Evolutionary conservation across 2,329 filamentous ascomycete genomes (phyloP).

Genomic region (Thermochaetoides dissita): DNA sequence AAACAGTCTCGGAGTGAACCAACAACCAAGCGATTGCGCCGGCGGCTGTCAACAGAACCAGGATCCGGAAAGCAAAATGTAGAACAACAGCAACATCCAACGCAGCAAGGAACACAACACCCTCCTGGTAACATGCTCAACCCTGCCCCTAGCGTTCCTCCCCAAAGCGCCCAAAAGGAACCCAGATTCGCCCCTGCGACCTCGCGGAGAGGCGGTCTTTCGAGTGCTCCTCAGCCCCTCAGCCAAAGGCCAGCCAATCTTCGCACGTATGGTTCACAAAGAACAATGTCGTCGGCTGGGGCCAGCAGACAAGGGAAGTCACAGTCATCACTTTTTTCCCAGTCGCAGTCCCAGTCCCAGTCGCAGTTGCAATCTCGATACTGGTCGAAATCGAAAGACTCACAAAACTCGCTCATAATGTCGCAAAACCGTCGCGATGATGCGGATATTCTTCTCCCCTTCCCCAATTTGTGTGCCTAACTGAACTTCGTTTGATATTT

Average conservation of each 20-base stretch:
- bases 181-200: too few relatives aligned
- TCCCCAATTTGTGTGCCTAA: background rate
- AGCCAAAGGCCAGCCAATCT: conserved; percentile 1
- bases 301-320: background rate
- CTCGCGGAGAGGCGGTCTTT: too few relatives aligned
- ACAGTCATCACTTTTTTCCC: background rate
- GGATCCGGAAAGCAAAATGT: too few relatives aligned
- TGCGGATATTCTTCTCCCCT: background rate
- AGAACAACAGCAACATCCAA: too few relatives aligned
- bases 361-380: conserved; percentile 6
- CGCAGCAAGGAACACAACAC: too few relatives aligned
- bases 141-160: too few relatives aligned
- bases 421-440: conserved; percentile 6
- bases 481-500: background rate
- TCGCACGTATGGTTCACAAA: conserved; percentile 8
- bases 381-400: conserved; percentile 5
- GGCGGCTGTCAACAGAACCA: too few relatives aligned
- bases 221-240: too few relatives aligned
- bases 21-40: too few relatives aligned
- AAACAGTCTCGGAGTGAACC: too few relatives aligned
- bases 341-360: background rate
- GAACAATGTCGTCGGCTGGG: background rate
- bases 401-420: conserved; percentile 9
- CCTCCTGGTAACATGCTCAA: too few relatives aligned
- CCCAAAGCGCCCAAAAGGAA: too few relatives aligned